These are phyloP conservation scores for Zygosaccharomyces rouxii DNA, from an alignment of 805 yeast genomes.

Conservation along the genomic window DNA sequence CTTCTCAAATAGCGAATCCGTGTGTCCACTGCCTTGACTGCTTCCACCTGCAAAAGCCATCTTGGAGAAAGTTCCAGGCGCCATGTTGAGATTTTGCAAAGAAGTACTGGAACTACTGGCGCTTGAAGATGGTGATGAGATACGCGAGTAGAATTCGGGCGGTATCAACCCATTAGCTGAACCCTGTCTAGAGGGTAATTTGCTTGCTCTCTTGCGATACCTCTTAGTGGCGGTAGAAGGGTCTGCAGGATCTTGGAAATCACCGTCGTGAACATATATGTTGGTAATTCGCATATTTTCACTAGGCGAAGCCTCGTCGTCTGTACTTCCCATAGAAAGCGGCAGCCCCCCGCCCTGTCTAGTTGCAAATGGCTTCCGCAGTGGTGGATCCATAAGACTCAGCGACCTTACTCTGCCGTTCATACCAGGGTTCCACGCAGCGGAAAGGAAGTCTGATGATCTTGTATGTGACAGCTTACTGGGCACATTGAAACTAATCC, in stretches of 20 bases:
- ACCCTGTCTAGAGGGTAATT: slow-evolving; percentile 15
- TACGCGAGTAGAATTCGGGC: slow-evolving; percentile 35
- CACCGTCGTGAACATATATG: slow-evolving; percentile 36
- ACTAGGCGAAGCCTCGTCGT: slow-evolving; percentile 15
- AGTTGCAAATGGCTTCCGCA: slow-evolving; percentile 20
- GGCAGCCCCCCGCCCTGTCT: slow-evolving; percentile 5
- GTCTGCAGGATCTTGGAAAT: slow-evolving; percentile 19
- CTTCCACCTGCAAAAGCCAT: slow-evolving; percentile 12
- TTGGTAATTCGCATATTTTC: slow-evolving; percentile 22
- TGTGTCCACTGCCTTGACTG: slow-evolving; percentile 4
- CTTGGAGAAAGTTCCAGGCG: slow-evolving; percentile 26
- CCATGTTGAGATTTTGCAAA: slow-evolving; percentile 19
- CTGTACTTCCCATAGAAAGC: slow-evolving; percentile 14
- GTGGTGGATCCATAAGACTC: slow-evolving; percentile 33
- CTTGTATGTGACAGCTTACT: slow-evolving; percentile 30
- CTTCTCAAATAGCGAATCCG: slow-evolving; percentile 23
- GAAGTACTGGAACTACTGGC: slow-evolving; percentile 32
- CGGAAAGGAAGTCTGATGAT: slow-evolving; percentile 16
- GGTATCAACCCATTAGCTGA: slow-evolving; percentile 31
- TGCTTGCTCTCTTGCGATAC: slow-evolving; percentile 10
- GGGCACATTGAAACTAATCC: slow-evolving; percentile 38
- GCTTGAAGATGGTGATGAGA: slow-evolving; percentile 34
- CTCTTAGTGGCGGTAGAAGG: slow-evolving; percentile 1
- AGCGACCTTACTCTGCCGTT: slow-evolving; percentile 32
- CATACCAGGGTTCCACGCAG: slow-evolving; percentile 7